Base-by-base conservation (phyloP, 495 filamentous ascomycete species). In the Hypoxylon rickii region DNA sequence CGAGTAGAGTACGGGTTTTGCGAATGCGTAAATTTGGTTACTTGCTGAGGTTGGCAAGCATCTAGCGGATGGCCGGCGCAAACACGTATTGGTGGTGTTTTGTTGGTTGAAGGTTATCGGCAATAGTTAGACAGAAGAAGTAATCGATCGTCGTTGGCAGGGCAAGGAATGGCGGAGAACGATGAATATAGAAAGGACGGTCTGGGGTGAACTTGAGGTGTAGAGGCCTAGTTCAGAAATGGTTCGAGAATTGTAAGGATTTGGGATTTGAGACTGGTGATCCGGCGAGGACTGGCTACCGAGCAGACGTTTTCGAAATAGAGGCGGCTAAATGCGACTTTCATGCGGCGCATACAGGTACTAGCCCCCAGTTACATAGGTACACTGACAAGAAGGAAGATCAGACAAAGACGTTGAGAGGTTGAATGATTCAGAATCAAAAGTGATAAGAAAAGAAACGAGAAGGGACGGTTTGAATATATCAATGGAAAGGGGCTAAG, bases 291-390 rank as follows among this genome's bases (percentile, higher is more conserved):
- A 62, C 37, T 40, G 46, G 38, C 47, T 33, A 51, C 41, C 20
- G 32, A 51, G 40, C n/a, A n/a, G 24, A 48, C 21, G 51, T 31
- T 47, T 44, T 55, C 44, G n/a, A 38, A 47, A 52, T 44, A 42
- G 51, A 62, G 32, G 58, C 52, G 58, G 58, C 58, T 62, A 62
- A 62, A 62, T 62, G 58, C 51, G 58, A 62, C 58, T 47, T 41
- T 56, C 47, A 43, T 13, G 12, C 32, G 32, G 58, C 47, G 51
- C 58, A 52, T 45, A 50, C 45, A 24, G 37, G 39, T 43, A 36
- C 36, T 26, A 11, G 38, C 37, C 11, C 42, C 11, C 42, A 24
- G 26, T 22, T 31, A 31, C 26, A 42, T 29, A 47, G n/a, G 13
- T 32, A 42, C 36, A 48, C 17, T 31, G 43, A 24, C 36, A 36